phyloP scores from a whole-genome alignment of 768 basidiomycete genomes.

The Phanerochaete carnosa region DNA sequence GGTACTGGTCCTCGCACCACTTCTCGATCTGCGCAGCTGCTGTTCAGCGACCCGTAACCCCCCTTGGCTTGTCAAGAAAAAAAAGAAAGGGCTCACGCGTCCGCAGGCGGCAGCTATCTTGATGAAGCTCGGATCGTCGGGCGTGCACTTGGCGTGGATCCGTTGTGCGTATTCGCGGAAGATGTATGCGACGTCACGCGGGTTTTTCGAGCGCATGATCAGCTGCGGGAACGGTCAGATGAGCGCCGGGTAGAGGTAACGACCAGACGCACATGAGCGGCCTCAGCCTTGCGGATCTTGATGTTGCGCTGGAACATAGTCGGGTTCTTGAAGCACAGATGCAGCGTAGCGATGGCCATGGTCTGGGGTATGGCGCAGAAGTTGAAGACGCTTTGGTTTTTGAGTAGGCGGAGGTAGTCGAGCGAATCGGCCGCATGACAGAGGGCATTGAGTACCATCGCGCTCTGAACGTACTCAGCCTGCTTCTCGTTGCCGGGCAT shows the following conservation, averaged over 20 bases:
- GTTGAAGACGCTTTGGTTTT: conserved; percentile 91
- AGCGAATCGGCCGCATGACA: conserved; percentile 81
- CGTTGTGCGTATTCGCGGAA: conserved; percentile 79
- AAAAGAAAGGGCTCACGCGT: conserved; percentile 48
- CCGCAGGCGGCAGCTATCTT: conserved; percentile 80
- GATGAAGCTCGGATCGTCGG: conserved; percentile 86
- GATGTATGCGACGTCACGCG: conserved; percentile 83
- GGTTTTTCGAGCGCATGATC: conserved; percentile 90
- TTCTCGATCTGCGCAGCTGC: conserved; percentile 66
- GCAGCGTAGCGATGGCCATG: conserved; percentile 95
- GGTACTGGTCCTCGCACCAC: conserved; percentile 93
- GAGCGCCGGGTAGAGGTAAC: not conserved
- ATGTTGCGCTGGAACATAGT: conserved; percentile 82
- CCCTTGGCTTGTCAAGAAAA: not conserved
- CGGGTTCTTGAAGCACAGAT: conserved; percentile 91
- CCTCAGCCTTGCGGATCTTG: conserved; percentile 92
- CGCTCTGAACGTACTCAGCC: conserved; percentile 80
- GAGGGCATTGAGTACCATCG: conserved; percentile 86
- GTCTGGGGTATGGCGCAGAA: conserved; percentile 93
- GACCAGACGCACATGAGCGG: conserved; percentile 60
- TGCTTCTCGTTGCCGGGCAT: conserved; percentile 53
- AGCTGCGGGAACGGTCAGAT: conserved; percentile 46
- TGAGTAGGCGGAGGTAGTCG: conserved; percentile 85
- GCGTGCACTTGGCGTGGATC: conserved; percentile 78
- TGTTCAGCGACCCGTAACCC: not conserved